phyloP scores from a whole-genome alignment of 2,329 filamentous ascomycete genomes.

The Claviceps sp. region DNA sequence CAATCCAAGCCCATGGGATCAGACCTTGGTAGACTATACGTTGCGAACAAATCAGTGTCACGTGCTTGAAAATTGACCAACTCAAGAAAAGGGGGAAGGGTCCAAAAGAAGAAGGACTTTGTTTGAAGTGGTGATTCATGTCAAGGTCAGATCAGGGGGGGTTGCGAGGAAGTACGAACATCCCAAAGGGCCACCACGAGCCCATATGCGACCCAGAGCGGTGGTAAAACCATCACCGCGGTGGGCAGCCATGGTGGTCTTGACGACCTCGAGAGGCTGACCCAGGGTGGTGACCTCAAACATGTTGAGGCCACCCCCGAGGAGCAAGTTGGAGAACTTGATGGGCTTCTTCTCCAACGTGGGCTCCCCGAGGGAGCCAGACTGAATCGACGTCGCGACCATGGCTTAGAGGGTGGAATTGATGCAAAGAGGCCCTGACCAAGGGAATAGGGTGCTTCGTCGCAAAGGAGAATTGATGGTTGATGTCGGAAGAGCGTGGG shows the following conservation, averaged over 20 bases:
- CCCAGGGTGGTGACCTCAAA: slow-evolving; percentile 64
- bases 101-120: no score
- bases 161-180: slow-evolving; percentile 48
- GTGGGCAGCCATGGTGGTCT: slow-evolving; percentile 99
- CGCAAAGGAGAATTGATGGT: slow-evolving; percentile 32
- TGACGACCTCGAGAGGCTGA: slow-evolving; percentile 92
- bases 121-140: not conserved
- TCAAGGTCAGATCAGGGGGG: no score
- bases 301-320: slow-evolving; percentile 88
- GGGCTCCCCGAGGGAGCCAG: slow-evolving; percentile 32
- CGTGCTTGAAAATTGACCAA: no score
- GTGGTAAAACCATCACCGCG: slow-evolving; percentile 73
- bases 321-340: slow-evolving; percentile 98
- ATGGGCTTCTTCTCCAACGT: slow-evolving; percentile 95
- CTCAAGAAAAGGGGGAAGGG: not conserved
- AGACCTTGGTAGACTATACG: slow-evolving; percentile 97
- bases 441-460: slow-evolving; percentile 91
- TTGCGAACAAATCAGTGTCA: slow-evolving; percentile 23
- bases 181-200: slow-evolving; percentile 81
- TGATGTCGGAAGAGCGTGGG: slow-evolving; percentile 7
- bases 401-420: slow-evolving; percentile 43
- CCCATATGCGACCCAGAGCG: slow-evolving; percentile 80
- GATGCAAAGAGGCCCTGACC: slow-evolving; percentile 73
- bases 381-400: slow-evolving; percentile 44
- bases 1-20: slow-evolving; percentile 99